Evolutionary conservation across 2,329 filamentous ascomycete species (phyloP).

Genomic region (Aspergillus costaricaensis): DNA sequence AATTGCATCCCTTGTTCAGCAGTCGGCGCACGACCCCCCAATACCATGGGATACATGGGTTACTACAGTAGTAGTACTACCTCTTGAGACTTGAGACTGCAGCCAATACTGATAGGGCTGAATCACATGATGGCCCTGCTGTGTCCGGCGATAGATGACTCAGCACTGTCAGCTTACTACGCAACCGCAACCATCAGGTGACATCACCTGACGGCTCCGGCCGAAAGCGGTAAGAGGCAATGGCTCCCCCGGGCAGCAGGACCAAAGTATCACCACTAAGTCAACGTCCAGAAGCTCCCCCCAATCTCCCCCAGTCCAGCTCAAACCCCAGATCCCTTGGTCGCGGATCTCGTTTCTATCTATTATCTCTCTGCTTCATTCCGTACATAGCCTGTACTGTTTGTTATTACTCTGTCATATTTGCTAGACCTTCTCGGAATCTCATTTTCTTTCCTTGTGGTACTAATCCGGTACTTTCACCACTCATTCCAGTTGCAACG

Average conservation of each 20-base stretch:
- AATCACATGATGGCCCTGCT: conserved; percentile 14
- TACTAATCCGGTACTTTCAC: background rate
- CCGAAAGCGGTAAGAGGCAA: conserved; percentile 14
- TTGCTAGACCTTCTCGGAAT: background rate
- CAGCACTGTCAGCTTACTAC: background rate
- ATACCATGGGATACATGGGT: background rate
- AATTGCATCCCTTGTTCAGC: background rate
- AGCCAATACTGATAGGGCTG: conserved; percentile 16
- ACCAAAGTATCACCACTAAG: background rate
- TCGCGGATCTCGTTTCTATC: background rate
- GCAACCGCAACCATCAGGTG: background rate
- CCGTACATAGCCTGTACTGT: background rate
- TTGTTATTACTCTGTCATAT: background rate
- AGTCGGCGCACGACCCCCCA: background rate
- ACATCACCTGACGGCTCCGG: conserved; percentile 13
- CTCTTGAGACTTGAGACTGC: background rate
- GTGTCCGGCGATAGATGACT: background rate
- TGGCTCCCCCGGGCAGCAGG: conserved; percentile 4
- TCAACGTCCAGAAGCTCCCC: background rate
- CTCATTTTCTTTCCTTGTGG: background rate
- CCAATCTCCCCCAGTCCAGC: background rate
- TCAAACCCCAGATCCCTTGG: background rate
- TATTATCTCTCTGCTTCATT: background rate
- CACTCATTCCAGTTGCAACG: background rate
- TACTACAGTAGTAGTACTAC: background rate